Percentiles rank a stretch among this genome's conserved stretches.
Evolutionary conservation across 129 eudicot genomes (phyloP).

Genomic region (Sambucus nigra): DNA sequence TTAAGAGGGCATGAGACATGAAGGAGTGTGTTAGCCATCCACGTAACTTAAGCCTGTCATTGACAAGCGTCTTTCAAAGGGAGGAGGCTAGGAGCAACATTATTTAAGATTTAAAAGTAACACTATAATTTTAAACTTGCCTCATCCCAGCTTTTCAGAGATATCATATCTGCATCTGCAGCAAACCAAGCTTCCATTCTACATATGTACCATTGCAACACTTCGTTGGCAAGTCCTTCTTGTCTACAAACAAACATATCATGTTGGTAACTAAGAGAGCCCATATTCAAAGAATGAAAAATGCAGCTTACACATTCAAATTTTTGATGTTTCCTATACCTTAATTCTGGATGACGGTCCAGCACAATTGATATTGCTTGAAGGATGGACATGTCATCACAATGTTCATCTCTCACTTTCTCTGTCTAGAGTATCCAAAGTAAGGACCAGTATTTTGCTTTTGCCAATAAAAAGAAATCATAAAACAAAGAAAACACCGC

Average conservation of each 20-base stretch:
- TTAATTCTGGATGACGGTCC: constrained; percentile 67
- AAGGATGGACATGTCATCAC: constrained; percentile 68
- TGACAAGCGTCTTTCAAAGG: background rate
- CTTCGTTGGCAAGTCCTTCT: constrained; percentile 89
- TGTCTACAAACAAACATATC: constrained; percentile 36
- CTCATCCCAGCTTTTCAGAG: constrained; percentile 95
- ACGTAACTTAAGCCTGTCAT: background rate
- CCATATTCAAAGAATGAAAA: background rate
- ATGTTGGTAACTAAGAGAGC: constrained; percentile 7
- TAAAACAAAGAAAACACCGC: background rate
- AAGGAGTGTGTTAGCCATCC: too few species aligned
- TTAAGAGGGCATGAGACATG: too few species aligned
- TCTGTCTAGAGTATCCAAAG: constrained; percentile 46
- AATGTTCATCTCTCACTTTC: constrained; percentile 70
- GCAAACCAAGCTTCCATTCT: constrained; percentile 99
- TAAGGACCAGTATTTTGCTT: constrained; percentile 1
- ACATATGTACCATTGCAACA: constrained; percentile 90
- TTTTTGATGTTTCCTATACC: constrained; percentile 26
- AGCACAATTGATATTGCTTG: constrained; percentile 79
- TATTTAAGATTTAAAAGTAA: background rate
- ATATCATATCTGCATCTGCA: constrained; percentile 92
- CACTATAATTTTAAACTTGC: constrained; percentile 22
- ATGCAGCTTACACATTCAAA: background rate
- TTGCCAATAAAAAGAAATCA: background rate
- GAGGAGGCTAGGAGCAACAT: background rate